Base-by-base conservation (phyloP, 306 rosid genomes). In the Casuarina cunninghamiana region DNA sequence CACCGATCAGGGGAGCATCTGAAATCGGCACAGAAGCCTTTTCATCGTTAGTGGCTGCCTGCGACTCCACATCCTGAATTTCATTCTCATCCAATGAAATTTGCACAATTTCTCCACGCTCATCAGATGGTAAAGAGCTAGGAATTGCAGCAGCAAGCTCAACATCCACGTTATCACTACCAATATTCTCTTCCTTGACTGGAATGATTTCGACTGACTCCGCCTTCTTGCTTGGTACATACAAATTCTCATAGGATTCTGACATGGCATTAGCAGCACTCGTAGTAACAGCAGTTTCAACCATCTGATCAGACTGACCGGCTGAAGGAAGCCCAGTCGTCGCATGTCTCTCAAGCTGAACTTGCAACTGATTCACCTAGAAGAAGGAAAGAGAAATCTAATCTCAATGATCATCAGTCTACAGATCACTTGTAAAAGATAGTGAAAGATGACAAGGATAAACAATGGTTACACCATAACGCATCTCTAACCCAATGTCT, bases 1-100 rank as follows among this genome's bases (percentile, higher is more conserved):
- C 97, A 21, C 98, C 98, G 4, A 89, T 85, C 19, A 92, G 81
- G 76, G 98, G 98, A 76, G 98, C 90, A 85, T 91, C 98, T n/a
- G 83, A 76, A 66, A 95, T 57, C 19, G 92, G 82, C 81, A 89
- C 87, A 49, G 8, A 73, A 44, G 55, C 87, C 2, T 83, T 73
- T 70, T 79, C 88, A 75, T 75, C 91, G 76, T 71, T 71, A 73
- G 68, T 75, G 44, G 77, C 72, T 80, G 71, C 87, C 53, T 75
- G 85, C 73, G 61, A 19, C 78, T 79, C 93, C 35, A 42, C 48
- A 70, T 82, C 90, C 41, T 11, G 53, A 17, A 38, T 84, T 63
- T 86, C 92, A 70, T 80, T 71, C 77, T 87, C 88, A 15, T 87
- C 90, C 86, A 88, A 80, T 0, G 91, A 90, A 81, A 89, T 86